Base-by-base conservation (phyloP, 1,284 basidiomycete genomes). In the Ustilago curta region DNA sequence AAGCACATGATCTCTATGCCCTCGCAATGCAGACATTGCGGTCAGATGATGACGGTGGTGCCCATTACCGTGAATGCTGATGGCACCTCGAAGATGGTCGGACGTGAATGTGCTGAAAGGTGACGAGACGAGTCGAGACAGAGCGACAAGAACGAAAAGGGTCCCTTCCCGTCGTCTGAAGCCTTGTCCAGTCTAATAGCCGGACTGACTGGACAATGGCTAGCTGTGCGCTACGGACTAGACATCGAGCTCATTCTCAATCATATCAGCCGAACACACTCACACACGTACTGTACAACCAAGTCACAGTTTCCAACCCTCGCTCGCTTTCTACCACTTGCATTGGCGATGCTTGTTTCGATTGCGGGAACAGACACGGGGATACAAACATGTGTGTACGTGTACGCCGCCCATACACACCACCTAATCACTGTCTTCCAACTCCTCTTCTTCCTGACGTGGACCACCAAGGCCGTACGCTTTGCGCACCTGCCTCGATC, bases 401-500 rank as follows among this genome's bases (percentile, higher is more conserved):
- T 8, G n/a, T n/a, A n/a, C n/a, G n/a, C 23, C 7, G 8, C 27
- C 27, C 27, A 27, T 27, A 14, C 44, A 25, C 44, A 45, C 44
- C 8, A 31, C 8, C 52, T 27, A 75, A 32, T 75, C 72, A 48
- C 72, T 75, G 12, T 75, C 72, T 23, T 75, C 72, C 45, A 75
- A 35, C 37, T 75, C 72, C 35, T 75, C 72, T 32, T 75, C 72
- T 44, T 75, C 72, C 58, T 70, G 62, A 5, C 72, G 48, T 8
- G 72, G 72, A 14, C 72, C 72, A 18, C 72, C 72, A 3, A 75
- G 47, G n/a, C 72, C 72, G 27, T 75, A 75, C 1, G 56, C 60
- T 35, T 63, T 75, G 56, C 71, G 71, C 9, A 48, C 44, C 35
- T 60, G 44, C 21, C 61, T 52, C 14, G 35, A n/a, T 19, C 52